Conservation (phyloP, 805 yeast species). For the Monosporozyma solicola region DNA sequence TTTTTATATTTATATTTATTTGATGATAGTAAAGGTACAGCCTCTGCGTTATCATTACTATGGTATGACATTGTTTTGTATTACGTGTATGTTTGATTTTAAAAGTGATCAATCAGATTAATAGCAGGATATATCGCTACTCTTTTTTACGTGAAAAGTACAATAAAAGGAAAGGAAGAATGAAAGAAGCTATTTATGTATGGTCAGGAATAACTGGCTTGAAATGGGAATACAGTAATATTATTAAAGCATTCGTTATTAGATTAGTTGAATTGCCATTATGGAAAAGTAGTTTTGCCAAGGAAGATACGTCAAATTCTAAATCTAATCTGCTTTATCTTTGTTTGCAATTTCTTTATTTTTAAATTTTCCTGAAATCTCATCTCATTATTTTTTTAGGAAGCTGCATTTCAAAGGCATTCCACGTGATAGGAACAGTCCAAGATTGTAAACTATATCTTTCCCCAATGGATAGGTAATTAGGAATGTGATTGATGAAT, state of each 20-base stretch:
- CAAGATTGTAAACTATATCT: neutral
- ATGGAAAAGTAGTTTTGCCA: neutral
- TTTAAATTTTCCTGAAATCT: neutral
- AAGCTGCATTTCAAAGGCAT: neutral
- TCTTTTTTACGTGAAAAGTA: neutral
- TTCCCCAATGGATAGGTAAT: too few relatives aligned
- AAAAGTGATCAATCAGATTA: neutral
- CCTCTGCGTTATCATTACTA: neutral
- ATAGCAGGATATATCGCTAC: neutral
- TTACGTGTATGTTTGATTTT: neutral
- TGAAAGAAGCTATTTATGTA: neutral
- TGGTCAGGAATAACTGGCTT: neutral
- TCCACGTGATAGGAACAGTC: neutral
- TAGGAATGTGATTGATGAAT: too few relatives aligned
- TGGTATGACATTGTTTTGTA: neutral
- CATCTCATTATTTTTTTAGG: neutral
- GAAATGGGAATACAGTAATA: neutral
- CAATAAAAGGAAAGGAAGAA: neutral
- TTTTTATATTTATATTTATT: neutral
- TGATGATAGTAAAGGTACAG: neutral
- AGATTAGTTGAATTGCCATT: neutral
- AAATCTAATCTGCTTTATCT: neutral
- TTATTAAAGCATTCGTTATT: neutral
- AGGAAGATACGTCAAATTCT: neutral
- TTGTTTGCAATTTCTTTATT: neutral